phyloP scores from a whole-genome alignment of 1,284 basidiomycete species.

The Singerocomus rubriflavus region DNA sequence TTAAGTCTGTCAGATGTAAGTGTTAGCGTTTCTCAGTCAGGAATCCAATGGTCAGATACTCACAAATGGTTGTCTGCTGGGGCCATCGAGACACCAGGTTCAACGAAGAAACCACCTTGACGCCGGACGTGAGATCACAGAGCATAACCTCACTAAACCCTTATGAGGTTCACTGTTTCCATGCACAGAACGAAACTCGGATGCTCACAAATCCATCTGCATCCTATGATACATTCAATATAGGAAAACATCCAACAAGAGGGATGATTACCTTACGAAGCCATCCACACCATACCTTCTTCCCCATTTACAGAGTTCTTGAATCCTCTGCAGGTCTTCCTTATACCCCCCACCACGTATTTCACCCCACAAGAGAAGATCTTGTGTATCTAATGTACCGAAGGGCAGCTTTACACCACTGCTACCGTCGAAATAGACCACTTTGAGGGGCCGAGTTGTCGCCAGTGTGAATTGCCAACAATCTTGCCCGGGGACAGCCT shows the following conservation, averaged over 20 bases:
- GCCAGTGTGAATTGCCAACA: slow-evolving; percentile 40
- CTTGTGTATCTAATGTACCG: slow-evolving; percentile 41
- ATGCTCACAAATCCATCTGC: slow-evolving; percentile 46
- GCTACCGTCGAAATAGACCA: slow-evolving; percentile 45
- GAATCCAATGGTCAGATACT: background rate
- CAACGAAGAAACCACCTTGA: slow-evolving; percentile 36
- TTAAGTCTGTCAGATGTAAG: background rate
- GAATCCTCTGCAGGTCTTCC: slow-evolving; percentile 31
- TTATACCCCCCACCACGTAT: slow-evolving; percentile 17
- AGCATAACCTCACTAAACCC: slow-evolving; percentile 47
- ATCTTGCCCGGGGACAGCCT: slow-evolving; percentile 9
- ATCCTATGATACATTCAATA: slow-evolving; percentile 30
- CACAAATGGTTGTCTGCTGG: background rate
- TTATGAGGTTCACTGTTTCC: background rate
- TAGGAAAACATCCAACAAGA: background rate
- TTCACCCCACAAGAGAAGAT: slow-evolving; percentile 38
- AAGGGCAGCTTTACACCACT: slow-evolving; percentile 35
- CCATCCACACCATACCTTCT: slow-evolving; percentile 34
- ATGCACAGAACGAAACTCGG: background rate
- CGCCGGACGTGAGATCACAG: slow-evolving; percentile 42
- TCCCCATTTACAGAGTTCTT: slow-evolving; percentile 38
- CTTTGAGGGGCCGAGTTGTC: slow-evolving; percentile 33
- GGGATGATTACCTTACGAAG: slow-evolving; percentile 32
- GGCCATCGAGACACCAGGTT: slow-evolving; percentile 18
- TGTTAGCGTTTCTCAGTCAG: background rate